Base-by-base conservation (phyloP, 2,329 filamentous ascomycete species). In the Thielaviopsis cerberus region DNA sequence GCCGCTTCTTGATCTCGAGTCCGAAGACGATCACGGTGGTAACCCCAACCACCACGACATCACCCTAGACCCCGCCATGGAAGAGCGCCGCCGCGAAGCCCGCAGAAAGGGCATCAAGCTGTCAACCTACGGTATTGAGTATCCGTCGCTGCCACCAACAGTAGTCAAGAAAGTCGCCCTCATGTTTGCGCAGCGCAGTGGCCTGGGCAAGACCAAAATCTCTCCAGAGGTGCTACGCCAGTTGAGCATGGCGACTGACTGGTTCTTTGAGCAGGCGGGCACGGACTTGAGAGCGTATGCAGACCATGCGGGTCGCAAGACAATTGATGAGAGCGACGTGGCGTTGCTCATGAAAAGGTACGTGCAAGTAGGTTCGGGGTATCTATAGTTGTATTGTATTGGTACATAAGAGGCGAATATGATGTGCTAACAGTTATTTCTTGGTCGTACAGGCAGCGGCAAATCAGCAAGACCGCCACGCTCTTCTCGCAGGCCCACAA, bases 221-320 rank as follows among this genome's bases (percentile, higher is more conserved):
- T 81, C 77, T 59, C 81, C 85, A 52, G 86, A 92, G 55, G 83
- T 86, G 1, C 72, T 94, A 41, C 77, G 79, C 27, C 83, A 84
- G 4, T 80, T 95, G 57, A 82, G 84, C 65, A 83, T 88, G 67
- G 87, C 88, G 0, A 86, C 86, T 2, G 87, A 94, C 62, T 92
- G 88, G 85, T 95, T 89, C 69, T 94, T 95, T 67, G 88, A 94
- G 70, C 89, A 95, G 69, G 73, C 86, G 1, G 82, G 86, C 53
- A 85, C 89, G 61, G 88, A 94, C 66, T 71, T 95, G 57, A 79
- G 80, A 13, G 83, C 82, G 1, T 95, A 90, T 68, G 85, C 89
- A 20, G 76, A 81, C 61, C 89, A 96, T 68, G 88, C 85, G 4
- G 84, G 85, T 30, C 80, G 89, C 30, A 92, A 86, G 69, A 88